Evolutionary conservation across 768 basidiomycete genomes (phyloP).

Genomic region (Vararia minispora): DNA sequence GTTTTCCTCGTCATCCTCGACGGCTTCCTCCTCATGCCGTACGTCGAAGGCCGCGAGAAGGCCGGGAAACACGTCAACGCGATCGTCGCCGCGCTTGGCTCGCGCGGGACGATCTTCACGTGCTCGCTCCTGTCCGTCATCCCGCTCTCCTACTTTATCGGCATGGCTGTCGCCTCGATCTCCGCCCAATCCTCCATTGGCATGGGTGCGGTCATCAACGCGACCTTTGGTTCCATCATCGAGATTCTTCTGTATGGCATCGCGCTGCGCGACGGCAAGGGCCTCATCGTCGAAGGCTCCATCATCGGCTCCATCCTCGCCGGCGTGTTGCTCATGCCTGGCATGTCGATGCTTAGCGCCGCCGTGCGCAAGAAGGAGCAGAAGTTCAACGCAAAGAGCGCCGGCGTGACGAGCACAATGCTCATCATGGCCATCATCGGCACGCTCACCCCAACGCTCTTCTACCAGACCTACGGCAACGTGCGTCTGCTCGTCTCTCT

Average conservation of each 20-base stretch:
- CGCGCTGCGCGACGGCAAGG: slow-evolving; percentile 84
- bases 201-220: slow-evolving; percentile 99
- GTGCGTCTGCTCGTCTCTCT: slow-evolving; percentile 37
- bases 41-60: slow-evolving; percentile 50
- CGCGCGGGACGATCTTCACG: slow-evolving; percentile 71
- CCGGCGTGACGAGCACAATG: slow-evolving; percentile 98
- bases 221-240: slow-evolving; percentile 96
- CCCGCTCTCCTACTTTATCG: slow-evolving; percentile 97
- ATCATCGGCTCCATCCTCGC: slow-evolving; percentile 94
- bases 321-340: slow-evolving; percentile 95
- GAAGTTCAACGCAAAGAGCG: slow-evolving; percentile 98
- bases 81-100: slow-evolving; percentile 58
- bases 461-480: slow-evolving; percentile 97
- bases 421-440: slow-evolving; percentile 99
- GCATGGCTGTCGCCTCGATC: slow-evolving; percentile 98
- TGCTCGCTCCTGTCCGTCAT: slow-evolving; percentile 85
- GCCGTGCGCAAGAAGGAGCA: slow-evolving; percentile 89
- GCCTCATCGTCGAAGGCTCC: slow-evolving; percentile 90
- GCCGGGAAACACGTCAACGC: slow-evolving; percentile 47
- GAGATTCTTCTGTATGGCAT: slow-evolving; percentile 92
- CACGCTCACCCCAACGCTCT: slow-evolving; percentile 86
- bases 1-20: slow-evolving; percentile 97
- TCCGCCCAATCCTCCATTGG: slow-evolving; percentile 98
- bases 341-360: slow-evolving; percentile 87
- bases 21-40: slow-evolving; percentile 68